Conservation (phyloP, 2,329 filamentous ascomycete species). For the Didymella keratinophila region DNA sequence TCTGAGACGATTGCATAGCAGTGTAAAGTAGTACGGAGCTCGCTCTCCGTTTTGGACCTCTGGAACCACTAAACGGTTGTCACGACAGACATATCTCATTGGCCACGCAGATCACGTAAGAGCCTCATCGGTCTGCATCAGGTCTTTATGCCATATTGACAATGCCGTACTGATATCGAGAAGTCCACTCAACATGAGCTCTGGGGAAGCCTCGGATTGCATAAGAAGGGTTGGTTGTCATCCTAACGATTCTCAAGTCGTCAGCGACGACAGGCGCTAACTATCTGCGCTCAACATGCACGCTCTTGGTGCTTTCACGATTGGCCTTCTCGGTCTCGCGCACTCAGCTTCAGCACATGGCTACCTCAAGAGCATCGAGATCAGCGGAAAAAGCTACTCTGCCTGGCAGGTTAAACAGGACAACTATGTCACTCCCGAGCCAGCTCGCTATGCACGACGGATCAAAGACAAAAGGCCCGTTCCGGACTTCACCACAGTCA, state of each 20-base stretch:
- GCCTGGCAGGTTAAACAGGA: neutral
- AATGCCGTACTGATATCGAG: neutral
- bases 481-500: neutral
- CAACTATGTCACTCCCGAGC: neutral
- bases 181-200: no score
- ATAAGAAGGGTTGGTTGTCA: neutral
- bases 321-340: neutral
- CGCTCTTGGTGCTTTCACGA: neutral
- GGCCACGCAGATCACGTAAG: no score
- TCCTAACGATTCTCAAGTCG: neutral
- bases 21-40: neutral
- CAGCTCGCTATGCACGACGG: neutral
- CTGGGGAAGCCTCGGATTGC: neutral
- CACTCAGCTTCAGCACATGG: neutral
- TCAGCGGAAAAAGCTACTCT: neutral
- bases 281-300: neutral
- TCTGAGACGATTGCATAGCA: no score
- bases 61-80: neutral
- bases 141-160: neutral
- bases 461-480: neutral
- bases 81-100: neutral
- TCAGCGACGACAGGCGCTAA: neutral
- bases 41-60: slow-evolving; percentile 5
- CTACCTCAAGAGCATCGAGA: neutral
- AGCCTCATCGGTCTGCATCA: neutral